Conservation (phyloP, 495 filamentous ascomycete species). For the Hyaloscypha variabilis region DNA sequence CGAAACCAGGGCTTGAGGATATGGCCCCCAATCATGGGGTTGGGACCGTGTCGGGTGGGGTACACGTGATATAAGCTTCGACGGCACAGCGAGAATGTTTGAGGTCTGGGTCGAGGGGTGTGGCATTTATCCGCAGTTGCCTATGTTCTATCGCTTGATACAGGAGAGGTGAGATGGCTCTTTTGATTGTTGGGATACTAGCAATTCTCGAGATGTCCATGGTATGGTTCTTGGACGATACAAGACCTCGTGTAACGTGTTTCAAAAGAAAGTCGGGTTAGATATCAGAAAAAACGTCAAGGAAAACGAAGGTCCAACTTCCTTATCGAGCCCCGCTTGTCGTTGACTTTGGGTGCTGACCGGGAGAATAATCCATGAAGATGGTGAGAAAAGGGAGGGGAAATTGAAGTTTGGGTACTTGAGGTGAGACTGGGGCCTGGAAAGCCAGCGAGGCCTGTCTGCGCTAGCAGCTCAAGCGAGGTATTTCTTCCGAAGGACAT, state of each 20-base stretch:
- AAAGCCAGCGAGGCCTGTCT: background rate
- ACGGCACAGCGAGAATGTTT: background rate
- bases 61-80: background rate
- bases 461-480: background rate
- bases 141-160: background rate
- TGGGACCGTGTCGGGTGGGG: background rate
- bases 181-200: no score
- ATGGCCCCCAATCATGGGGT: background rate
- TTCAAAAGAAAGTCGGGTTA: no score
- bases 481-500: background rate
- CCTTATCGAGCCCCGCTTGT: background rate
- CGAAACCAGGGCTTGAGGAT: background rate
- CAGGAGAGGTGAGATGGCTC: background rate
- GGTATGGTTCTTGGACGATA: no score
- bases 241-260: no score
- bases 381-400: background rate
- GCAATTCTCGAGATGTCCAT: no score
- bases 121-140: no score
- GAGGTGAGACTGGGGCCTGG: background rate
- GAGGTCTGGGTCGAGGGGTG: background rate
- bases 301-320: background rate
- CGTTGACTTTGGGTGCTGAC: background rate
- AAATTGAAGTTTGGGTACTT: background rate
- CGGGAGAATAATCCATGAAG: background rate
- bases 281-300: background rate